Conservation (phyloP, 208 protist genomes). For the Trypanosoma mega region DNA sequence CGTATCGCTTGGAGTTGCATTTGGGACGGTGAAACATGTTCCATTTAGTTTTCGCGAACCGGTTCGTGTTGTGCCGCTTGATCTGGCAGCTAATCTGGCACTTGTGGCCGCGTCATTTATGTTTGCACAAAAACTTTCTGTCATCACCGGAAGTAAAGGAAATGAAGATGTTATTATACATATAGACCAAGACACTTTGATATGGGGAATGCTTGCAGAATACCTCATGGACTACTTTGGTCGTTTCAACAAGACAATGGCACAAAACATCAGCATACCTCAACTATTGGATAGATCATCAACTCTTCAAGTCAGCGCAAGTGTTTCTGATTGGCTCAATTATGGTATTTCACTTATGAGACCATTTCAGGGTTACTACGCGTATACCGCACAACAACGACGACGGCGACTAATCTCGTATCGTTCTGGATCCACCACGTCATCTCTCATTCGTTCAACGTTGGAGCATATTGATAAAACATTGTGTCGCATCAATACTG, state of each 20-base stretch:
- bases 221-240: slow-evolving; percentile 78
- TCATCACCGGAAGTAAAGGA: slow-evolving; percentile 1
- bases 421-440: not conserved
- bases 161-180: not conserved
- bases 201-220: slow-evolving; percentile 80
- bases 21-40: slow-evolving; percentile 52
- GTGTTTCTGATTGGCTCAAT: slow-evolving; percentile 24
- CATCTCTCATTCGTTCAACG: not conserved
- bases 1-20: slow-evolving; percentile 54
- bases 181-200: slow-evolving; percentile 28
- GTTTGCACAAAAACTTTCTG: not conserved
- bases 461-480: slow-evolving; percentile 17
- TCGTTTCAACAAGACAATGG: slow-evolving; percentile 31
- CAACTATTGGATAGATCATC: slow-evolving; percentile 18
- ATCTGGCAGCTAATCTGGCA: slow-evolving; percentile 58
- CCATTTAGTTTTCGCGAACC: slow-evolving; percentile 37
- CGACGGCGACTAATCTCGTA: slow-evolving; percentile 16
- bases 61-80: slow-evolving; percentile 51
- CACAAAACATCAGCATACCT: slow-evolving; percentile 31
- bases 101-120: slow-evolving; percentile 15
- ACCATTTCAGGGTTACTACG: slow-evolving; percentile 26
- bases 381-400: slow-evolving; percentile 7
- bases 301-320: slow-evolving; percentile 22
- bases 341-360: slow-evolving; percentile 34
- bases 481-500: slow-evolving; percentile 26